Conservation (phyloP, 768 basidiomycete species). For the Termitomyces sp. region DNA sequence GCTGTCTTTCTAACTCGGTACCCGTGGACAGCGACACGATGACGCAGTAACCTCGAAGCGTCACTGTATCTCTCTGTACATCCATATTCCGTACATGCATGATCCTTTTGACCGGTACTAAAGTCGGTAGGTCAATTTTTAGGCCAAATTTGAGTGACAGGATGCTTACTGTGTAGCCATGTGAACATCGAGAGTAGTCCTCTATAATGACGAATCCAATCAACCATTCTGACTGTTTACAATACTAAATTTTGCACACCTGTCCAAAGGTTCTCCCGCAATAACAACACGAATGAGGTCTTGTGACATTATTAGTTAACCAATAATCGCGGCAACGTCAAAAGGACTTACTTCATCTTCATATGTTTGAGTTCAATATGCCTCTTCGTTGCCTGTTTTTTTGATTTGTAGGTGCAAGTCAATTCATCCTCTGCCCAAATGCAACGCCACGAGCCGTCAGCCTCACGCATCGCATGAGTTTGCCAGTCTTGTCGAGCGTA, state of each 20-base stretch:
- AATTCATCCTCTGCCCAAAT: constrained; percentile 5
- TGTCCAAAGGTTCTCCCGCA: constrained; percentile 15
- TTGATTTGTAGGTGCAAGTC: constrained; percentile 12
- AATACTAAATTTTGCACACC: constrained; percentile 2
- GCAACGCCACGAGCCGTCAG: constrained; percentile 9
- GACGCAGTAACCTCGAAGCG: constrained; percentile 17
- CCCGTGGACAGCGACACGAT: constrained; percentile 14
- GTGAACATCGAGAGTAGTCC: constrained; percentile 18
- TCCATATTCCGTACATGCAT: constrained; percentile 8
- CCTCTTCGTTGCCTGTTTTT: constrained; percentile 19
- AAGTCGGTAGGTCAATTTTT: not conserved
- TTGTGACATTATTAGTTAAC: not conserved
- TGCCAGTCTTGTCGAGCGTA: constrained; percentile 9
- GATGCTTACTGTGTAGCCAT: constrained; percentile 16
- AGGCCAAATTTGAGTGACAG: not conserved
- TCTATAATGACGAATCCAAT: constrained; percentile 3
- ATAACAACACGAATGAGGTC: constrained; percentile 13
- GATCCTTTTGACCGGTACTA: constrained; percentile 16
- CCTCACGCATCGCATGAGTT: constrained; percentile 3
- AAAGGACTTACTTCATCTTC: constrained; percentile 10
- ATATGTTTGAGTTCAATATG: constrained; percentile 20
- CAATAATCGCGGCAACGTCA: not conserved
- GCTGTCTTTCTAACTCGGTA: constrained; percentile 14
- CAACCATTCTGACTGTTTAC: not conserved
- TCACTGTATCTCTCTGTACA: constrained; percentile 18